These are phyloP conservation scores for Pleurostoma richardsiae DNA, from an alignment of 2,329 filamentous ascomycete genomes.

Conservation along the genomic window DNA sequence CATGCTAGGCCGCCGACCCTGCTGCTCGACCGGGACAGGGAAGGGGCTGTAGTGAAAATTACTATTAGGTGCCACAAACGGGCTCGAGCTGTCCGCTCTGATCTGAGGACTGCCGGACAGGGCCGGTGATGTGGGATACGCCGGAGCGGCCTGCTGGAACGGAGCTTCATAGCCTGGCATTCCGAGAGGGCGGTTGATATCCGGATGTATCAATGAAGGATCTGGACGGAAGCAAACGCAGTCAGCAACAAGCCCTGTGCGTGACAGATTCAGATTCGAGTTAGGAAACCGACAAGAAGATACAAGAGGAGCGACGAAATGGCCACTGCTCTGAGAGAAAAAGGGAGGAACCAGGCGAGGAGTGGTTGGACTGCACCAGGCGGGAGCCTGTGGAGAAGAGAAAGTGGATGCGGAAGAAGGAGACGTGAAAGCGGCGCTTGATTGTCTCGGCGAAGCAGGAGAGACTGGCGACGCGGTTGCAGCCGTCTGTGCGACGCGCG, in stretches of 20 bases:
- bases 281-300: conserved; percentile 48
- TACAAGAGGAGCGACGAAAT: conserved; percentile 45
- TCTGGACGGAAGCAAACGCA: conserved; percentile 30
- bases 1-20: conserved; percentile 59
- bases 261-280: conserved; percentile 15
- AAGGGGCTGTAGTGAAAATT: conserved; percentile 49
- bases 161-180: conserved; percentile 44
- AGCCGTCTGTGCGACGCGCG: conserved; percentile 15
- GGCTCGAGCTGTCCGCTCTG: conserved; percentile 58
- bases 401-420: conserved; percentile 24
- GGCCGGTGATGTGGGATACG: conserved; percentile 59
- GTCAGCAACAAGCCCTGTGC: conserved; percentile 26
- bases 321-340: conserved; percentile 48
- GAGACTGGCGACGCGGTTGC: conserved; percentile 17
- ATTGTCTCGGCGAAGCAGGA: conserved; percentile 17
- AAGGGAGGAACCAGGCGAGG: conserved; percentile 33
- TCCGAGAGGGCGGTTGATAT: conserved; percentile 42
- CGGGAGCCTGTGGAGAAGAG: conserved; percentile 21
- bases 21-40: conserved; percentile 37
- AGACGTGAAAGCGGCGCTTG: conserved; percentile 22
- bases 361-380: conserved; percentile 22
- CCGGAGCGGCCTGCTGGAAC: conserved; percentile 38
- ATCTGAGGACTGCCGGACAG: conserved; percentile 50
- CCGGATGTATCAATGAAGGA: conserved; percentile 51
- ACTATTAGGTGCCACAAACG: conserved; percentile 41